Conservation (phyloP, 371 early-diverging fungal genomes). For the Mucor plumbeus region DNA sequence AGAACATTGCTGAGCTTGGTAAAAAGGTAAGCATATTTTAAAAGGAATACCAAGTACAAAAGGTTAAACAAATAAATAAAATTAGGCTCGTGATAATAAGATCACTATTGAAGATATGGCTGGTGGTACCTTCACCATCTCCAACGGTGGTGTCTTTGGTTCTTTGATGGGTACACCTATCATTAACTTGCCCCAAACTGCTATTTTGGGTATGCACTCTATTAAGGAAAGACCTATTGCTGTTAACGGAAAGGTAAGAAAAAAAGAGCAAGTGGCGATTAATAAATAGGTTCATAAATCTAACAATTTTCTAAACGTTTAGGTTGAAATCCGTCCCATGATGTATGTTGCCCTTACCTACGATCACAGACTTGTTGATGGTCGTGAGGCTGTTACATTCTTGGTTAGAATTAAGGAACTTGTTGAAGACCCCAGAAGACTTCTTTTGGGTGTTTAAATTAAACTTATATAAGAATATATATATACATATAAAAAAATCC, state of each 20-base stretch:
- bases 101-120: constrained; percentile 96
- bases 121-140: constrained; percentile 98
- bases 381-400: constrained; percentile 98
- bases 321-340: constrained; percentile 96
- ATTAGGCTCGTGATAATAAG: constrained; percentile 90
- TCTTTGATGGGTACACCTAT: constrained; percentile 97
- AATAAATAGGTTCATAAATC: neutral
- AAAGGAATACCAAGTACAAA: constrained; percentile 1
- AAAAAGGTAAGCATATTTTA: constrained; percentile 61
- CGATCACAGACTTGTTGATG: constrained; percentile 97
- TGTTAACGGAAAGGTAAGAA: constrained; percentile 82
- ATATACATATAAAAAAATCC: neutral
- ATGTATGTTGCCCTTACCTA: constrained; percentile 98
- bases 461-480: neutral
- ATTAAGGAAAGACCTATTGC: constrained; percentile 96
- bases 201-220: constrained; percentile 98
- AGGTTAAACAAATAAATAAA: neutral
- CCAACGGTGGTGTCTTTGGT: constrained; percentile 98
- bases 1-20: constrained; percentile 87
- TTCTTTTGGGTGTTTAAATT: constrained; percentile 82
- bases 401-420: constrained; percentile 94
- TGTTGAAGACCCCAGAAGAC: constrained; percentile 93
- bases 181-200: constrained; percentile 96
- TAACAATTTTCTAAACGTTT: neutral
- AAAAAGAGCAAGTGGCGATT: neutral